Evolutionary conservation across 306 rosid genomes (phyloP).

Genomic region (Fragaria iinumae): DNA sequence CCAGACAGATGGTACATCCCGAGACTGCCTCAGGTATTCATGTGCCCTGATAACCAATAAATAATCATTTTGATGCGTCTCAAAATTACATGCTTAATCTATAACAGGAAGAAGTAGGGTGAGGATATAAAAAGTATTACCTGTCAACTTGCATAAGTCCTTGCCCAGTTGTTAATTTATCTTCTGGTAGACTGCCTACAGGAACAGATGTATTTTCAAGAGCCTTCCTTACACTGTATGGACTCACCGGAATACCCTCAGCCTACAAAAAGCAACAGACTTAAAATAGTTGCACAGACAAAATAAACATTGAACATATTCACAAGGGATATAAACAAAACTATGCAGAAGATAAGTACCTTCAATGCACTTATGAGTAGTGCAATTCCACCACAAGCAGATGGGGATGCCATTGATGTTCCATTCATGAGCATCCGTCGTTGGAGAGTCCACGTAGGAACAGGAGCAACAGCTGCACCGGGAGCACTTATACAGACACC

Average conservation of each 20-base stretch:
- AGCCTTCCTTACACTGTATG: conserved; percentile 83
- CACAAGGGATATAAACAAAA: conserved; percentile 23
- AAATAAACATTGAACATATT: conserved; percentile 21
- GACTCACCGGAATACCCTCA: conserved; percentile 84
- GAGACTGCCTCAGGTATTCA: conserved; percentile 66
- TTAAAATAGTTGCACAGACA: conserved; percentile 26
- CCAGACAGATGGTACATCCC: conserved; percentile 62
- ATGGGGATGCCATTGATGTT: conserved; percentile 98
- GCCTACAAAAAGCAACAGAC: conserved; percentile 53
- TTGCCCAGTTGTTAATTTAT: conserved; percentile 84
- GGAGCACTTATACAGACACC: conserved; percentile 96
- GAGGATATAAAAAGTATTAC: conserved; percentile 45
- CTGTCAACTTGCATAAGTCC: conserved; percentile 99
- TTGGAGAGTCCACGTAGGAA: conserved; percentile 99
- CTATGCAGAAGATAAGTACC: conserved; percentile 42
- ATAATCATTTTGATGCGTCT: conserved; percentile 4
- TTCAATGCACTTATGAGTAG: conserved; percentile 92
- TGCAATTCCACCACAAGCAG: conserved; percentile 97
- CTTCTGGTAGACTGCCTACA: conserved; percentile 71
- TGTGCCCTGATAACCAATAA: conserved; percentile 67
- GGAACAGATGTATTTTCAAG: conserved; percentile 84
- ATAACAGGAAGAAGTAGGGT: conserved; percentile 18
- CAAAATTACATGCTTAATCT: not conserved
- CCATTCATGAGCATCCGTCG: conserved; percentile 98
- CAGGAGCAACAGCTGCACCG: conserved; percentile 99